Evolutionary conservation across 2,329 filamentous ascomycete species (phyloP), one percentile per base, ranked within the genome.

Genomic region (Pseudogymnoascus destructans): DNA sequence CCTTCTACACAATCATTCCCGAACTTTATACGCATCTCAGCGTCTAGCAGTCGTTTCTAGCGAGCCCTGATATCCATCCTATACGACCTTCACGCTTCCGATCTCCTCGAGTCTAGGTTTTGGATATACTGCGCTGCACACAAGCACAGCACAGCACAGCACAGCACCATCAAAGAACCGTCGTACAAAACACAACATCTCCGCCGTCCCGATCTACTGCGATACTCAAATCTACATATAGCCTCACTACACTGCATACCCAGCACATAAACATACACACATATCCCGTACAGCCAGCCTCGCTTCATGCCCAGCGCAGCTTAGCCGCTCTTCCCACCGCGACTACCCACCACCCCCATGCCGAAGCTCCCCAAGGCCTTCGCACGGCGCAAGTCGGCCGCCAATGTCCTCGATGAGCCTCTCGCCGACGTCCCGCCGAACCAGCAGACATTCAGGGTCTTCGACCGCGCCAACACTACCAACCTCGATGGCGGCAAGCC

Each of bases 331-430:
- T 23, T 30, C 21, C 13, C 46, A 23, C 27, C 46, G n/a, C 32
- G 19, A 38, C 35, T 6, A 38, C 35, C 15, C 33, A 36, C 33
- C 35, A 38, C 7, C 35, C 35, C 35, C 56, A 70, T 70, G 68
- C 68, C 68, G 66, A 69, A 65, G 63, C 68, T 69, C 61, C 64
- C 67, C 30, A 69, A 65, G 60, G 63, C 58, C 25, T 70, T 70
- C 59, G 67, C 65, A 59, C 66, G 68, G 62, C 67, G 68, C 55
- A 70, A 68, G 66, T 68, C 67, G 58, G 61, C 63, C 61, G 63
- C 62, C 32, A 69, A 68, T 61, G 63, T 60, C 55, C 59, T 69
- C 33, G 67, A 70, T 15, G 63, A 64, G 46, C 52, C 58, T 15
- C 33, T 64, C 25, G 61, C 65, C 40, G 60, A 30, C 19, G 61